Conservation (phyloP, 352 stramenopile species). For the Phytopythium delawarense region DNA sequence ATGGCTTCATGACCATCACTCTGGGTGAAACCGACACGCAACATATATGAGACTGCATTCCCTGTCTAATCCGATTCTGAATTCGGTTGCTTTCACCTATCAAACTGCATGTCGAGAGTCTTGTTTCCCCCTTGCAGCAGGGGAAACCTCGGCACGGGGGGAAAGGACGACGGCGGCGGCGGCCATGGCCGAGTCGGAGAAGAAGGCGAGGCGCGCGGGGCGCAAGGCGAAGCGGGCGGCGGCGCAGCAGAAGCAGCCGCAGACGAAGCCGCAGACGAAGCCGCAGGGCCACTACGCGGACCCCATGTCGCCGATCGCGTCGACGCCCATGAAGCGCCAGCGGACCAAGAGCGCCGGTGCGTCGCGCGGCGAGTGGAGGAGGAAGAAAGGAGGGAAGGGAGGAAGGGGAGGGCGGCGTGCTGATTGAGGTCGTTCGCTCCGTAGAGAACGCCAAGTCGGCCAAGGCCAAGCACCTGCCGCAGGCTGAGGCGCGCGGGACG, state of each 20-base stretch:
- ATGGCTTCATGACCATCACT: conserved; percentile 1
- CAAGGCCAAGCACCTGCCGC: conserved; percentile 34
- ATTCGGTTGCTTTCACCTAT: too few species aligned
- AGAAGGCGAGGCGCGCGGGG: conserved; percentile 1
- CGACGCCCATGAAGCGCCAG: conserved; percentile 77
- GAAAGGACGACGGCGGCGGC: background rate
- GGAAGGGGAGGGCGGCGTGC: too few species aligned
- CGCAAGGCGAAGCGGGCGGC: conserved; percentile 8
- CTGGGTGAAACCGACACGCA: background rate
- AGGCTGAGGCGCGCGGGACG: conserved; percentile 6
- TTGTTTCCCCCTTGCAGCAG: too few species aligned
- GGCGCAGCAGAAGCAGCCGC: conserved; percentile 1
- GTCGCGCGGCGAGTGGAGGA: too few species aligned
- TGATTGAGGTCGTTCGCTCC: background rate
- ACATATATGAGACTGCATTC: too few species aligned
- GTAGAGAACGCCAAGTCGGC: conserved; percentile 44
- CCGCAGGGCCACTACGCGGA: conserved; percentile 67
- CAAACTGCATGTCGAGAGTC: too few species aligned
- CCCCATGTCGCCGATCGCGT: conserved; percentile 77
- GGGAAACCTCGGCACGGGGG: background rate
- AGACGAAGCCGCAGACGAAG: too few species aligned
- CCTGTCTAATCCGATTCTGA: too few species aligned
- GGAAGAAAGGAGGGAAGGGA: too few species aligned
- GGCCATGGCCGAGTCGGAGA: conserved; percentile 1
- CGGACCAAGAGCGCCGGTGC: conserved; percentile 41